These are phyloP conservation scores for Blastomyces parvus DNA, from an alignment of 2,329 filamentous ascomycete genomes.

Conservation along the genomic window DNA sequence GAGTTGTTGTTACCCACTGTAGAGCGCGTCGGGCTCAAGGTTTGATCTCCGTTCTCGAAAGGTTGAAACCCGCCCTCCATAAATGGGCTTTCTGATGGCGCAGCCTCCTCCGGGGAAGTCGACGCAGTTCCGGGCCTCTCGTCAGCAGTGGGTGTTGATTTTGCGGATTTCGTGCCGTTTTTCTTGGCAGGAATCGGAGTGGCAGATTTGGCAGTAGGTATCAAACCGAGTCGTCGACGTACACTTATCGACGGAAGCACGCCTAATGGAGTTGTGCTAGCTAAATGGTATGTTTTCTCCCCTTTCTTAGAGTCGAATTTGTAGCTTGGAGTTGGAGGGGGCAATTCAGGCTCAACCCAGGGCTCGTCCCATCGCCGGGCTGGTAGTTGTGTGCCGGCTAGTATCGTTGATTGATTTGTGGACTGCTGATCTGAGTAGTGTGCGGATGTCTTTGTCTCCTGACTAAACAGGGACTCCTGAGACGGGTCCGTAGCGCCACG, in stretches of 20 bases:
- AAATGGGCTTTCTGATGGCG: slow-evolving; percentile 8
- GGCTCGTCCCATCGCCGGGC: slow-evolving; percentile 1
- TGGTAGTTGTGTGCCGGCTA: not conserved
- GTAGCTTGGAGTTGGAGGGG: slow-evolving; percentile 4
- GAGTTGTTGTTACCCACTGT: slow-evolving; percentile 11
- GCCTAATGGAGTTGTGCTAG: not conserved
- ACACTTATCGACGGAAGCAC: not conserved
- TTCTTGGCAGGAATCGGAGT: slow-evolving; percentile 5
- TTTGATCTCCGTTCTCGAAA: not conserved
- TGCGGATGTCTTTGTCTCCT: slow-evolving; percentile 9
- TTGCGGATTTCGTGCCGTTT: slow-evolving; percentile 14
- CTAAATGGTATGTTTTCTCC: not conserved
- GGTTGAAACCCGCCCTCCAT: slow-evolving; percentile 3
- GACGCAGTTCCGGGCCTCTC: slow-evolving; percentile 17
- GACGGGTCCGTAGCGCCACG: slow-evolving; percentile 21
- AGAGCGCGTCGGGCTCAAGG: not conserved
- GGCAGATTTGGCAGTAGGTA: not conserved
- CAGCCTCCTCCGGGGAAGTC: slow-evolving; percentile 13
- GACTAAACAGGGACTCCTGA: slow-evolving; percentile 10
- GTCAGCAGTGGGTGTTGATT: slow-evolving; percentile 13
- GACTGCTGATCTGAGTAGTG: not conserved
- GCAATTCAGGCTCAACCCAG: slow-evolving; percentile 3
- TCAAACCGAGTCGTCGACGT: not conserved
- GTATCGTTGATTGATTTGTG: not conserved
- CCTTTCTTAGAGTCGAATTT: slow-evolving; percentile 1